Evolutionary conservation across 83 land plant genomes (phyloP).

Genomic region (Picea mariana): DNA sequence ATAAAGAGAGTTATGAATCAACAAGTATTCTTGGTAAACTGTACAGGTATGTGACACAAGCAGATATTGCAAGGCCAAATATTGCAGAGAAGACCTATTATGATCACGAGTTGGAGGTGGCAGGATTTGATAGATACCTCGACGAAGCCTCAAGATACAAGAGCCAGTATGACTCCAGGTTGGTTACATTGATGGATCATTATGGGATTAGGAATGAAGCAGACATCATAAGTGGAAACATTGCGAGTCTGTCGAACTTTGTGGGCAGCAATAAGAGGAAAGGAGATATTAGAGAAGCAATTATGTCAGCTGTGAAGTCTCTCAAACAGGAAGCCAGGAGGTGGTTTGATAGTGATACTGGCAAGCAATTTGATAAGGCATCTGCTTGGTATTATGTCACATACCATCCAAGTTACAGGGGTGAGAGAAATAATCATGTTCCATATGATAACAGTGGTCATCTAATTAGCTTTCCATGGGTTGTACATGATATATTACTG

Average conservation of each 20-base stretch:
- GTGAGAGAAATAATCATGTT: slow-evolving; percentile 23
- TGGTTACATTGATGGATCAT: slow-evolving; percentile 73
- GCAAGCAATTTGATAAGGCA: slow-evolving; percentile 63
- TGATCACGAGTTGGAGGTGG: slow-evolving; percentile 70
- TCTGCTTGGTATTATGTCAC: slow-evolving; percentile 97
- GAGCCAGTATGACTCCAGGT: slow-evolving; percentile 60
- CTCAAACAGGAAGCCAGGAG: slow-evolving; percentile 66
- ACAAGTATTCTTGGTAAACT: slow-evolving; percentile 77
- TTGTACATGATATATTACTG: slow-evolving; percentile 67
- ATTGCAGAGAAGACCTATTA: slow-evolving; percentile 42
- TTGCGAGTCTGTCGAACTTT: slow-evolving; percentile 40
- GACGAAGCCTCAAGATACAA: slow-evolving; percentile 57
- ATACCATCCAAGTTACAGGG: slow-evolving; percentile 65
- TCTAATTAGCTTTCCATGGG: slow-evolving; percentile 89
- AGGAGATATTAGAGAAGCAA: slow-evolving; percentile 53
- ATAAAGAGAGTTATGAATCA: slow-evolving; percentile 68
- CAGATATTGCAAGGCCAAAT: slow-evolving; percentile 18
- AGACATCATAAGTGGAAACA: slow-evolving; percentile 73
- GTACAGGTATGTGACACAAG: slow-evolving; percentile 64
- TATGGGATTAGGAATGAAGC: slow-evolving; percentile 85
- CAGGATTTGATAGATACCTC: slow-evolving; percentile 63
- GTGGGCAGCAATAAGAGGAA: slow-evolving; percentile 32
- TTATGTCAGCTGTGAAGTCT: slow-evolving; percentile 52
- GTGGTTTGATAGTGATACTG: slow-evolving; percentile 45
- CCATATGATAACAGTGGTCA: slow-evolving; percentile 36